Conservation (phyloP, 441 rosid genomes). For the Iberis amara region DNA sequence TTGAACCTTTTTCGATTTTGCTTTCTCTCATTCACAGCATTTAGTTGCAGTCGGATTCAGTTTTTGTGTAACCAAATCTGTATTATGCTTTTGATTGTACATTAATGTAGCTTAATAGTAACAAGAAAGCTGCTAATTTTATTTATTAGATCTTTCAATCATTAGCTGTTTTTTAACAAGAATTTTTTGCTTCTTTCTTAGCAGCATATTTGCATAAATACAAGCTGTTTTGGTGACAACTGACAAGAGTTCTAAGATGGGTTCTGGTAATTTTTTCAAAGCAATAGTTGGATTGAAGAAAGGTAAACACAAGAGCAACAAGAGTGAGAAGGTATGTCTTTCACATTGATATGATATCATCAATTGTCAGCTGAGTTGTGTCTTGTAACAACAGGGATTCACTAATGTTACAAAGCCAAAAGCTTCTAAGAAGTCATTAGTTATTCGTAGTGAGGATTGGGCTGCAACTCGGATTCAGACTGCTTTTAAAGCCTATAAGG, state of each 20-base stretch:
- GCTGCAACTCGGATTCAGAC: constrained; percentile 87
- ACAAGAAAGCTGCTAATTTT: neutral
- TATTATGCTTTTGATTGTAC: neutral
- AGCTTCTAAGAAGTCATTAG: constrained; percentile 52
- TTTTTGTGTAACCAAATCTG: neutral
- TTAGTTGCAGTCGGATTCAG: neutral
- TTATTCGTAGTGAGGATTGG: constrained; percentile 53
- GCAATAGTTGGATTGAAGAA: constrained; percentile 54
- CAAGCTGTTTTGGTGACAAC: constrained; percentile 13
- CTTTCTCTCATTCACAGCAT: neutral
- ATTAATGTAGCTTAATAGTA: too few species aligned
- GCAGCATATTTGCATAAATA: constrained; percentile 27
- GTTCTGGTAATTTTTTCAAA: constrained; percentile 74
- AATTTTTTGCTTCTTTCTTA: constrained; percentile 25
- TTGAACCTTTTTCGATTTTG: neutral
- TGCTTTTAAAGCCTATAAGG: constrained; percentile 74
- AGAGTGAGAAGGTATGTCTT: constrained; percentile 48
- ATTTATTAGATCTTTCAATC: neutral
- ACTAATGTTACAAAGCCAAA: constrained; percentile 44
- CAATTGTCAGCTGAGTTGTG: constrained; percentile 2
- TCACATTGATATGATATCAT: neutral
- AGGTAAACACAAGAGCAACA: constrained; percentile 39
- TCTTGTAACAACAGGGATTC: constrained; percentile 38
- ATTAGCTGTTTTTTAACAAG: neutral
- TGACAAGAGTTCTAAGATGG: constrained; percentile 37